A percentile compares a stretch with the other conserved stretches of the same genome.
phyloP scores from a whole-genome alignment of 2,329 filamentous ascomycete genomes.

The Periconia macrospinosa region DNA sequence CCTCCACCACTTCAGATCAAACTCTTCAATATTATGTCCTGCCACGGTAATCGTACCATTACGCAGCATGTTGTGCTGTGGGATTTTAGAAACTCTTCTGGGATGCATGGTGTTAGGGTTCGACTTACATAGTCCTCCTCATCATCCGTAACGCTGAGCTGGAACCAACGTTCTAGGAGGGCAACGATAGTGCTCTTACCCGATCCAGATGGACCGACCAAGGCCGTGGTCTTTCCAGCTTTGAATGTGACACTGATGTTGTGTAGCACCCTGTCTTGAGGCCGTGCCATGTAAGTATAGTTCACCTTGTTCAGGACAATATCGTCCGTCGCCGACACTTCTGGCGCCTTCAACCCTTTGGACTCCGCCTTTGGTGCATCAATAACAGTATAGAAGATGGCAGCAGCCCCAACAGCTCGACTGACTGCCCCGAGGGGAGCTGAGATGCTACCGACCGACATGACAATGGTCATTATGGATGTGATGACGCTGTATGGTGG shows the following conservation, averaged over 20 bases:
- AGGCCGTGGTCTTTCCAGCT: constrained; percentile 80
- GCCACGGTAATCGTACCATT: constrained; percentile 25
- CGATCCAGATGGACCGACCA: constrained; percentile 89
- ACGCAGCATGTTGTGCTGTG: constrained; percentile 14
- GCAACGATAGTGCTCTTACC: constrained; percentile 93
- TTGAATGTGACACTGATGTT: constrained; percentile 75
- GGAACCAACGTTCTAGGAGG: constrained; percentile 85
- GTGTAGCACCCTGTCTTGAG: constrained; percentile 84
- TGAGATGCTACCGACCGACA: constrained; percentile 15
- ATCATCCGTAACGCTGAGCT: constrained; percentile 40
- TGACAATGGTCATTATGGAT: constrained; percentile 26
- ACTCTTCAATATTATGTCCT: constrained; percentile 64
- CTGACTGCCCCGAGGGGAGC: constrained; percentile 19
- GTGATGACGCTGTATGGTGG: constrained; percentile 19
- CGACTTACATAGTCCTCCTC: no score
- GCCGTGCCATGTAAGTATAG: constrained; percentile 50
- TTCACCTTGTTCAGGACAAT: constrained; percentile 27
- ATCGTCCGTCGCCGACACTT: constrained; percentile 16
- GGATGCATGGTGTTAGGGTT: no score
- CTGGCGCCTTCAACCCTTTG: constrained; percentile 5
- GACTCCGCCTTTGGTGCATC: constrained; percentile 16
- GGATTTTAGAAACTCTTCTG: no score
- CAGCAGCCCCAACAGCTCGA: constrained; percentile 20
- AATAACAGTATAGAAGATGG: constrained; percentile 26
- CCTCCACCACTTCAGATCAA: constrained; percentile 87